Evolutionary conservation across 1,284 basidiomycete genomes (phyloP).

Genomic region (Schizophyllum amplum): DNA sequence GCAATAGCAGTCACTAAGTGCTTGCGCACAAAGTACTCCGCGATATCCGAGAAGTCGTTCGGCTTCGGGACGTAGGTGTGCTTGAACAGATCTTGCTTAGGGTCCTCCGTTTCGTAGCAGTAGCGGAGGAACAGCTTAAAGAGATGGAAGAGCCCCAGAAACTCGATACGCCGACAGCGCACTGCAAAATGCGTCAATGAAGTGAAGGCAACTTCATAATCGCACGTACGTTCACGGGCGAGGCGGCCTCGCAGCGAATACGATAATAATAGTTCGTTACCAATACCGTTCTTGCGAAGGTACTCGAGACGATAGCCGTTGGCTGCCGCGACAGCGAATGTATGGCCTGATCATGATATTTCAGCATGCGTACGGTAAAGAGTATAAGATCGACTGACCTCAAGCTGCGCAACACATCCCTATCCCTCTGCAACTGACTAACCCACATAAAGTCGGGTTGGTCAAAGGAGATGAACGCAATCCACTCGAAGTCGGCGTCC

Average conservation of each 20-base stretch:
- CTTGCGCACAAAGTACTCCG: slow-evolving; percentile 94
- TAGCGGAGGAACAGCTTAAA: slow-evolving; percentile 94
- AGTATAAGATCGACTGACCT: slow-evolving; percentile 46
- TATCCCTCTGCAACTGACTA: slow-evolving; percentile 90
- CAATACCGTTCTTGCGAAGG: slow-evolving; percentile 87
- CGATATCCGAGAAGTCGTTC: slow-evolving; percentile 88
- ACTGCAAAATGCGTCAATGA: slow-evolving; percentile 36
- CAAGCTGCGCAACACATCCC: slow-evolving; percentile 97
- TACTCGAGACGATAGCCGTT: slow-evolving; percentile 86
- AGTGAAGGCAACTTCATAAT: neutral
- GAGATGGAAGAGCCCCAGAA: slow-evolving; percentile 90
- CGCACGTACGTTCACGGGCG: slow-evolving; percentile 70
- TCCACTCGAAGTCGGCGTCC: slow-evolving; percentile 99
- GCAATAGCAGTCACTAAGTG: slow-evolving; percentile 81
- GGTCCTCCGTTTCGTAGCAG: slow-evolving; percentile 81
- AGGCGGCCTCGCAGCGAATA: slow-evolving; percentile 92
- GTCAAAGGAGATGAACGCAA: slow-evolving; percentile 85
- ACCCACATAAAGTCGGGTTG: slow-evolving; percentile 99
- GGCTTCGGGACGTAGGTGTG: slow-evolving; percentile 86
- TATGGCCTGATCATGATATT: slow-evolving; percentile 57
- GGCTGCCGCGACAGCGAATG: slow-evolving; percentile 77
- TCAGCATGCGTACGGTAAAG: slow-evolving; percentile 9
- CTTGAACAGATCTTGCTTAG: slow-evolving; percentile 71
- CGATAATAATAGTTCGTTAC: slow-evolving; percentile 96
- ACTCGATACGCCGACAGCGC: slow-evolving; percentile 74